Percentiles rank a stretch among this genome's conserved stretches.
Evolutionary conservation across 108 stramenopile genomes (phyloP).

Genomic region (Cylindrotheca fusiformis): DNA sequence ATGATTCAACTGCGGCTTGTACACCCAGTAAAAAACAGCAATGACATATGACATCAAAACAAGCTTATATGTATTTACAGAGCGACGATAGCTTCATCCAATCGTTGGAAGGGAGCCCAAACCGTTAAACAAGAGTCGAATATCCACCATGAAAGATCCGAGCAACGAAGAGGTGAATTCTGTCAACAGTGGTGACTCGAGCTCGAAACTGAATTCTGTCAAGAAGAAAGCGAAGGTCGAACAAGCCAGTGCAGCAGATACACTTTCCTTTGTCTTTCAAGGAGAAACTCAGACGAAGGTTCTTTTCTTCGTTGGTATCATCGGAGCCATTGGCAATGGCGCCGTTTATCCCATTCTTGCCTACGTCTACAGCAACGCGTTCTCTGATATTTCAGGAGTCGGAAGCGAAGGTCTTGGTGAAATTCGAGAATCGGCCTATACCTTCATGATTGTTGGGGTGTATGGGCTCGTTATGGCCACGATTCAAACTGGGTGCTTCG

Average conservation of each 20-base stretch:
- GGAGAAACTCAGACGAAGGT: slow-evolving; percentile 15
- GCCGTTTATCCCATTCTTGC: slow-evolving; percentile 52
- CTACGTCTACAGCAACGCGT: slow-evolving; percentile 53
- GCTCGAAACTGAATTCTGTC: background rate
- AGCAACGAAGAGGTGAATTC: background rate
- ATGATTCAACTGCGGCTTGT: too few species aligned
- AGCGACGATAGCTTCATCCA: too few species aligned
- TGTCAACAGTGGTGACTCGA: background rate
- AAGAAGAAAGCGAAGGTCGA: slow-evolving; percentile 12
- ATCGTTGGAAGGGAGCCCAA: too few species aligned
- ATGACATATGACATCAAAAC: too few species aligned
- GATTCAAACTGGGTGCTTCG: slow-evolving; percentile 42
- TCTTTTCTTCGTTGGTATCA: slow-evolving; percentile 31
- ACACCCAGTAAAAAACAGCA: too few species aligned
- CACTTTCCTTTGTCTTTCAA: slow-evolving; percentile 32
- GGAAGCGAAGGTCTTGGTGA: slow-evolving; percentile 30
- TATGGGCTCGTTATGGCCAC: slow-evolving; percentile 52
- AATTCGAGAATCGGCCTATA: slow-evolving; percentile 45
- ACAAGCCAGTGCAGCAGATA: slow-evolving; percentile 31
- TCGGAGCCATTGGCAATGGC: slow-evolving; percentile 35
- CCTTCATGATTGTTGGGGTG: slow-evolving; percentile 49
- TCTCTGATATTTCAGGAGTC: slow-evolving; percentile 32
- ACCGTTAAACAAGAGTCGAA: background rate
- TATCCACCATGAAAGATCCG: background rate
- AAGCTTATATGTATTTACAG: too few species aligned